Evolutionary conservation across 2,329 filamentous ascomycete species (phyloP).

Genomic region (Neonectria hederae): DNA sequence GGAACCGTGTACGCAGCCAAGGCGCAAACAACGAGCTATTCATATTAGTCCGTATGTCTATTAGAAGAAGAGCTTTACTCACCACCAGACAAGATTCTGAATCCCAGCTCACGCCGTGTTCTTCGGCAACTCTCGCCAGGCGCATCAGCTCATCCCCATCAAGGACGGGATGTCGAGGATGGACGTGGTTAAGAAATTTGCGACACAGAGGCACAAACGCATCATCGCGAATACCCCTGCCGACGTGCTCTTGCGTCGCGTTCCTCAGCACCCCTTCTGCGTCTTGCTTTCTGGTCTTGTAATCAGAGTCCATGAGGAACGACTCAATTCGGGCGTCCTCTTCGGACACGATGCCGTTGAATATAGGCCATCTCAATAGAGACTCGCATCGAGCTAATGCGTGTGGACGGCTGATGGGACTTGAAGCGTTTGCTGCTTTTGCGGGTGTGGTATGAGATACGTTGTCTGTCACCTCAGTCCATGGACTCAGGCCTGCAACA

Average conservation of each 20-base stretch:
- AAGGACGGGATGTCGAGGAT: slow-evolving; percentile 21
- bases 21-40: slow-evolving; percentile 20
- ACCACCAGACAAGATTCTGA: slow-evolving; percentile 28
- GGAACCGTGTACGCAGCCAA: slow-evolving; percentile 20
- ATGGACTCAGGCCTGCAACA: background rate
- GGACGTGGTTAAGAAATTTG: slow-evolving; percentile 25
- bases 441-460: background rate
- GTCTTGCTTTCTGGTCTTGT: background rate
- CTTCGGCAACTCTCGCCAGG: slow-evolving; percentile 3
- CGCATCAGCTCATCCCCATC: slow-evolving; percentile 21
- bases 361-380: slow-evolving; percentile 21
- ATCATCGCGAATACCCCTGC: slow-evolving; percentile 18
- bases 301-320: slow-evolving; percentile 22
- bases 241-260: background rate
- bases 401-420: slow-evolving; percentile 10
- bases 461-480: background rate
- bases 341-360: slow-evolving; percentile 12
- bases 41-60: background rate
- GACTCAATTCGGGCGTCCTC: slow-evolving; percentile 17
- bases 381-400: slow-evolving; percentile 20
- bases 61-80: background rate
- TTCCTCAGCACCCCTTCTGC: background rate
- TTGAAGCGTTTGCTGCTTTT: background rate
- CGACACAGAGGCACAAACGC: slow-evolving; percentile 22
- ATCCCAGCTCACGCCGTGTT: slow-evolving; percentile 26